Percentiles rank a stretch among this genome's conserved stretches.
These are phyloP conservation scores for Gardenia jasminoides DNA, from an alignment of 257 asterid genomes.

Conservation along the genomic window DNA sequence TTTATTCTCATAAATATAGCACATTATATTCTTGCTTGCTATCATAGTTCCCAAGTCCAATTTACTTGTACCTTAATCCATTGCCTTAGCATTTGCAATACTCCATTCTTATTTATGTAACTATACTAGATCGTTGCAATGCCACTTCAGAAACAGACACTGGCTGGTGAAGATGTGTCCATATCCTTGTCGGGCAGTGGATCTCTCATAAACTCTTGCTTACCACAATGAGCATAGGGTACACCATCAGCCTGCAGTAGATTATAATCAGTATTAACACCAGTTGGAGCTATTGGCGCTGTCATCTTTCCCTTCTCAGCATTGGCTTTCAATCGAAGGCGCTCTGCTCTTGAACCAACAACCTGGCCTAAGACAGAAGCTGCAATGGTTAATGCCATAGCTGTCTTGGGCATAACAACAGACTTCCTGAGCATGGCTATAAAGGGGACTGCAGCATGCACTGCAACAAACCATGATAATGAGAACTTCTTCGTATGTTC, in stretches of 20 bases:
- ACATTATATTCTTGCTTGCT: neutral
- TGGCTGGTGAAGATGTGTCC: conserved; percentile 42
- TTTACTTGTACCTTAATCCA: neutral
- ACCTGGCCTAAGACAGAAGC: conserved; percentile 93
- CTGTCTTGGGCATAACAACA: conserved; percentile 80
- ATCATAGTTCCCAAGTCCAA: neutral
- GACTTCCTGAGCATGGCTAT: conserved; percentile 89
- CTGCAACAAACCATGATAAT: conserved; percentile 84
- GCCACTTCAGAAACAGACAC: conserved; percentile 49
- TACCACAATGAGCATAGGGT: conserved; percentile 35
- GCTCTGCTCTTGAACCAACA: conserved; percentile 88
- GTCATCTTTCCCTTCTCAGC: conserved; percentile 41
- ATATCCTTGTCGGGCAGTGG: conserved; percentile 31
- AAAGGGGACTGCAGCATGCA: conserved; percentile 94
- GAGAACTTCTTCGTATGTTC: conserved; percentile 89
- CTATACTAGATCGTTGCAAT: neutral
- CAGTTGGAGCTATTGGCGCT: conserved; percentile 26
- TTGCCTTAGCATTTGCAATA: neutral
- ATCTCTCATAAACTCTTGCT: conserved; percentile 37
- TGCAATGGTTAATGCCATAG: conserved; percentile 92
- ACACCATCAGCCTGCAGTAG: conserved; percentile 32
- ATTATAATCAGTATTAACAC: conserved; percentile 20
- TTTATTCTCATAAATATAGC: neutral
- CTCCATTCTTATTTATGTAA: neutral
- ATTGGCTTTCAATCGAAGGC: conserved; percentile 62